A percentile compares a stretch with the other conserved stretches of the same genome.
These are phyloP conservation scores for Fusarium bactridioides DNA, from an alignment of 2,329 filamentous ascomycete genomes.

Conservation along the genomic window DNA sequence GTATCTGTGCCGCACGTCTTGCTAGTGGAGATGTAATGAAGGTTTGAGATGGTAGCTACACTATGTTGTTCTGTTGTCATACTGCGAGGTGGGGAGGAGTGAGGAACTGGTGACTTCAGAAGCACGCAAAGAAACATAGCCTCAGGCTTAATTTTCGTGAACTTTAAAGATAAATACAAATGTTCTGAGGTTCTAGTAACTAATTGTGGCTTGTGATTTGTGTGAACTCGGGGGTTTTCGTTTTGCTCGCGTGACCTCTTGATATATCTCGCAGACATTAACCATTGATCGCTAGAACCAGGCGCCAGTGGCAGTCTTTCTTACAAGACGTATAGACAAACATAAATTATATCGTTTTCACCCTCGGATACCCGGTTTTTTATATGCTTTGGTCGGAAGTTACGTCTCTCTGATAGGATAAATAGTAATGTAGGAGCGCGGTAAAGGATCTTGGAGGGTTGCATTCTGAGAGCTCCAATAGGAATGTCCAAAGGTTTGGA, in stretches of 20 bases:
- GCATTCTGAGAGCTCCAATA: neutral
- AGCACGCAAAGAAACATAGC: neutral
- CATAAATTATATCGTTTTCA: too few species aligned
- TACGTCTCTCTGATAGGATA: neutral
- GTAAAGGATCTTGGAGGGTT: neutral
- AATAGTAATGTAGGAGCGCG: neutral
- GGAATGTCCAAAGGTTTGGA: neutral
- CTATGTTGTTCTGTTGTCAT: neutral
- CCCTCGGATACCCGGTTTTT: neutral
- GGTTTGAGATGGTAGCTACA: neutral
- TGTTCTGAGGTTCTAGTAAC: fast-evolving
- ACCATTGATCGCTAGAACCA: too few species aligned
- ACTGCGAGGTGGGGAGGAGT: neutral
- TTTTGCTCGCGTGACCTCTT: too few species aligned
- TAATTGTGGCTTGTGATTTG: neutral
- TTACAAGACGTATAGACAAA: too few species aligned
- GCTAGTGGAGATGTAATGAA: neutral
- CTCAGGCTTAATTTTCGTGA: neutral
- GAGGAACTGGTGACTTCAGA: neutral
- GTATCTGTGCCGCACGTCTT: neutral
- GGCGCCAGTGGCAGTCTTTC: too few species aligned
- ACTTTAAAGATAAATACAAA: too few species aligned
- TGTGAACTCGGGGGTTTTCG: too few species aligned
- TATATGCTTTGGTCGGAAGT: neutral
- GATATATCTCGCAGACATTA: too few species aligned